A percentile compares a stretch with the other conserved stretches of the same genome.
phyloP scores from a whole-genome alignment of 768 basidiomycete genomes.

The Candolleomyces eurysporus region DNA sequence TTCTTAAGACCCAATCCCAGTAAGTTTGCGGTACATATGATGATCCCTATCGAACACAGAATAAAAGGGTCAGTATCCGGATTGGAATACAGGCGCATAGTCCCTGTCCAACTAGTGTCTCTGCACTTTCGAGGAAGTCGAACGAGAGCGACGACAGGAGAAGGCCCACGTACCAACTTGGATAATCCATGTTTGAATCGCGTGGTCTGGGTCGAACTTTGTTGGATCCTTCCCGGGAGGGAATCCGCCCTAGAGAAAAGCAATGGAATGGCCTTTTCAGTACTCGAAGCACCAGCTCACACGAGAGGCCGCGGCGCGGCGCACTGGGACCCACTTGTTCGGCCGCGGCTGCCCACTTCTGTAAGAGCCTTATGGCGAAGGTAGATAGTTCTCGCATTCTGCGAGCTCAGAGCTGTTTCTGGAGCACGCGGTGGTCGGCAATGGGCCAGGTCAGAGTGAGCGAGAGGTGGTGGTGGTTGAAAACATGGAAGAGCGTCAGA shows the following conservation, averaged over 20 bases:
- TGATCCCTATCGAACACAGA: conserved; percentile 54
- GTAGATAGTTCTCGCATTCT: too few relatives aligned
- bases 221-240: conserved; percentile 75
- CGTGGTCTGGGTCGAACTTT: conserved; percentile 61
- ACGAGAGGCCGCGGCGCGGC: too few relatives aligned
- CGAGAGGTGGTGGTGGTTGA: too few relatives aligned
- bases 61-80: neutral
- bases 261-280: neutral
- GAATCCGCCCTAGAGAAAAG: conserved; percentile 60
- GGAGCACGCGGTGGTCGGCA: too few relatives aligned
- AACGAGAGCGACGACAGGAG: neutral
- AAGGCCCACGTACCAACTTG: conserved; percentile 59
- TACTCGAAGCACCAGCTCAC: neutral
- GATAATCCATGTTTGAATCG: conserved; percentile 74
- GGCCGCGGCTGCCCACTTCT: too few relatives aligned
- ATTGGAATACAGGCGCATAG: neutral
- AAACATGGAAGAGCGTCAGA: neutral
- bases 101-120: neutral
- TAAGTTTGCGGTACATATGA: conserved; percentile 75
- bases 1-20: conserved; percentile 71
- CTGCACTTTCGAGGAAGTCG: conserved; percentile 8
- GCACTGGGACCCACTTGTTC: too few relatives aligned
- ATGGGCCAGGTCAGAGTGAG: too few relatives aligned
- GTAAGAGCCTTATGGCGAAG: too few relatives aligned
- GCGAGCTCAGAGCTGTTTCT: too few relatives aligned